Base-by-base conservation (phyloP, 768 basidiomycete genomes). In the Trichaptum fuscoviolaceum region DNA sequence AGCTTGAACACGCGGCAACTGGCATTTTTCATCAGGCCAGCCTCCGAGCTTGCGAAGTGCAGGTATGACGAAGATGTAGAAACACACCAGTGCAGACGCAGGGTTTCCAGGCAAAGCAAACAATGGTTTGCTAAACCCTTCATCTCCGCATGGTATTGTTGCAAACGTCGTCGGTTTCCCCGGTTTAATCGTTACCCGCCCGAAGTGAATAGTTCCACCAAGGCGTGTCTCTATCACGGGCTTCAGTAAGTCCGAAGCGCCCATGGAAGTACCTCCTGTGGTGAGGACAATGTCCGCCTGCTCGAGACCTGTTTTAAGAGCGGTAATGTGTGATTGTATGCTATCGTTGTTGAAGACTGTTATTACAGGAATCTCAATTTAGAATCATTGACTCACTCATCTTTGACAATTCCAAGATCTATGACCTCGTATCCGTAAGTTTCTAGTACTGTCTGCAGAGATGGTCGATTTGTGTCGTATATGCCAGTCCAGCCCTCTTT, bases 81-180 rank as follows among this genome's bases (percentile, higher is more conserved):
- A 95, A 7, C 87, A 93, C 15, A 95, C 93, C 23, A 96, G 81
- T 18, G 94, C 94, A 3, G 89, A 89, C 0, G 94, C 94, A 0
- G 94, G 94, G 74, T 96, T 95, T 0, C 94, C 94, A 0, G 94
- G 94, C 1, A 96, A 83, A 0, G 92, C 93, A 71, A 96, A 96
- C 12, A 93, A 71, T 5, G 88, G 87, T 70, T 89, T 92, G 34
- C 74, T 72, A n/a, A 73, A 71, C 23, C 68, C 67, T 10, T 73
- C 71, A 30, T 73, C 71, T 3, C 74, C 70, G 8, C 77, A 72
- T 0, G 90, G 89, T 26, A 95, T 81, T 15, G 86, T 90, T 0
- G 93, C 94, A 69, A 96, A 95, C 6, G 93, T 94, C 1, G 94
- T 96, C 3, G 94, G 93, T 73, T 95, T 95, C 7, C 93, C 94